Base-by-base conservation (phyloP, 129 eudicot genomes). In the Helichrysum umbraculigerum region DNA sequence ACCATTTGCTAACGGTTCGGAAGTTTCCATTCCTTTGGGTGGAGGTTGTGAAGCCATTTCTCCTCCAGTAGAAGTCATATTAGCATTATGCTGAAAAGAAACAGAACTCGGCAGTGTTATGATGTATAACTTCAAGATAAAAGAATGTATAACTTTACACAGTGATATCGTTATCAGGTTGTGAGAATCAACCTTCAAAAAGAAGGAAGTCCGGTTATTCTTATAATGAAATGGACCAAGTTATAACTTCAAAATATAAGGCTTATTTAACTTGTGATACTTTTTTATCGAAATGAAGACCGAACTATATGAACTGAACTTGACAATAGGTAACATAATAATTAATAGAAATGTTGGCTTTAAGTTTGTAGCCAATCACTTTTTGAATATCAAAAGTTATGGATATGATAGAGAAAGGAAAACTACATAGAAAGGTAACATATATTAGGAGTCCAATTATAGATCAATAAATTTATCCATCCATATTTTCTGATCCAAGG, bases 11-110 rank as follows among this genome's bases (percentile, higher is more conserved):
- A 41, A 8, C 2, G 16, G 70, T 39, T 80, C 70, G 6, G 83
- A 60, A 80, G 75, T 70, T 67, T 56, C 79, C 16, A 60, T 41
- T 80, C 39, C 79, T 57, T 74, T 73, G 70, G 64, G 19, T 58
- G 79, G 34, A 75, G 30, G 6, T 50, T 51, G 66, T 65, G 71
- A 29, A 44, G 63, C 34, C 33, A 63, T 14, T 64, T 29, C 83
- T 56, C 10, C 83, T 39, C 39, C 83, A 0, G n/a, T 50, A 16
- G 32, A 15, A 41, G 75, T 33, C 75, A 66, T 8, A 79, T 25
- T 67, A 51, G 35, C 66, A 70, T 62, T 68, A 59, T 35, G 70
- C 79, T 82, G 66, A 66, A 79, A 15, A 39, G 41, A 68, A 70
- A 79, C 47, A 76, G 28, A 77, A 20, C 22, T 52, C 41, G 17